These are phyloP conservation scores for Monosporascus sp. DNA, from an alignment of 2,329 filamentous ascomycete genomes.

Conservation along the genomic window DNA sequence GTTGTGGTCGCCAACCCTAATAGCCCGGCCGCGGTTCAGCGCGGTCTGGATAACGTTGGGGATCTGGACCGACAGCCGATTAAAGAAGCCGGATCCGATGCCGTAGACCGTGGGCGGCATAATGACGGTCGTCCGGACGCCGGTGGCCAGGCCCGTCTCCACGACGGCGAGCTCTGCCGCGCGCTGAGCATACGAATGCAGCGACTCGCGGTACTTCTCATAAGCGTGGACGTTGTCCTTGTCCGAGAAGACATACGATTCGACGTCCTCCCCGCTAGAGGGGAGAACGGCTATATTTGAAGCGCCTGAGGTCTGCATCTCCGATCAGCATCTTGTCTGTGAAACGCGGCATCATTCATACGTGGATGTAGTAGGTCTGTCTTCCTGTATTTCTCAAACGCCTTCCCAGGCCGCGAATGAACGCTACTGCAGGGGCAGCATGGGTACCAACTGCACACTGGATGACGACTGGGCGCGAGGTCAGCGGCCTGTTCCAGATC, in stretches of 20 bases:
- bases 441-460: conserved; percentile 37
- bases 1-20: conserved; percentile 31
- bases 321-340: neutral
- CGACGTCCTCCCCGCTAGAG: conserved; percentile 33
- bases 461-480: conserved; percentile 30
- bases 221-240: conserved; percentile 38
- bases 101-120: conserved; percentile 45
- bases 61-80: conserved; percentile 33
- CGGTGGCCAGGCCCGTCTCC: conserved; percentile 30
- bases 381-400: conserved; percentile 20
- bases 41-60: conserved; percentile 15
- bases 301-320: conserved; percentile 38
- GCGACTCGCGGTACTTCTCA: conserved; percentile 30
- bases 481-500: neutral
- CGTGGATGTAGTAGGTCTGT: conserved; percentile 15
- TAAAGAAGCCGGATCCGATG: conserved; percentile 35
- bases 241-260: conserved; percentile 19
- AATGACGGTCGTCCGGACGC: conserved; percentile 40
- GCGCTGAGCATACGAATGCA: conserved; percentile 36
- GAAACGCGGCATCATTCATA: conserved; percentile 9
- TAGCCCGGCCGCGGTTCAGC: conserved; percentile 20
- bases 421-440: conserved; percentile 29
- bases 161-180: conserved; percentile 39
- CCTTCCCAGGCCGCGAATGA: conserved; percentile 37
- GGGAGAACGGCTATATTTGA: conserved; percentile 40